These are phyloP conservation scores for Setaria italica DNA, from an alignment of 202 grass and related monocot species.

Conservation along the genomic window DNA sequence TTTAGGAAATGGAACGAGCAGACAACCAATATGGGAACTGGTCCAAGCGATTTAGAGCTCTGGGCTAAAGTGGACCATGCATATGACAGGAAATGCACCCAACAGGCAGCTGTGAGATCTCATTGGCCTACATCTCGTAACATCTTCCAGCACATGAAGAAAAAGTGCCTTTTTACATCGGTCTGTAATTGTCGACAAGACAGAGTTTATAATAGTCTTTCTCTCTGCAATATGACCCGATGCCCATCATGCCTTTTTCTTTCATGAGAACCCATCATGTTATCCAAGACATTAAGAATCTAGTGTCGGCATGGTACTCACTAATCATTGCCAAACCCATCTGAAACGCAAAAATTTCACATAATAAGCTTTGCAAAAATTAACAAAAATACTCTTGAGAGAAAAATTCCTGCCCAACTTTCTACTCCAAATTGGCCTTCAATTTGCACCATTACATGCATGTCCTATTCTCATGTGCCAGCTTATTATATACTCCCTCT, in stretches of 20 bases:
- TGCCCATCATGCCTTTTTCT: not conserved
- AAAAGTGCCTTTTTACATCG: constrained; percentile 9
- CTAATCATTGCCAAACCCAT: not conserved
- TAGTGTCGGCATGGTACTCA: constrained; percentile 2
- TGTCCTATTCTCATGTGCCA: not conserved
- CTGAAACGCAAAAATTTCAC: not conserved
- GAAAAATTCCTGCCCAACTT: not conserved
- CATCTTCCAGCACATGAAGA: constrained; percentile 29
- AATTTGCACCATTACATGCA: not conserved
- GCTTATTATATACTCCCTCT: not conserved
- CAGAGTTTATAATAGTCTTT: constrained; percentile 6
- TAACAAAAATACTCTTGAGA: not conserved
- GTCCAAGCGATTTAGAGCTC: not conserved
- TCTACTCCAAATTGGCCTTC: not conserved
- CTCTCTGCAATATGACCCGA: constrained; percentile 4
- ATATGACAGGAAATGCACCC: constrained; percentile 38
- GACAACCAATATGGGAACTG: not conserved
- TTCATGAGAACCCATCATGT: constrained; percentile 23
- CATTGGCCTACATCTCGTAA: constrained; percentile 41
- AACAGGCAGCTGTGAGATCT: not conserved
- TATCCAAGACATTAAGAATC: constrained; percentile 24
- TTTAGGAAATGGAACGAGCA: not conserved
- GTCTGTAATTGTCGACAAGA: constrained; percentile 27
- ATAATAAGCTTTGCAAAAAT: not conserved
- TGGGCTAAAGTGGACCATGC: not conserved